A percentile compares a stretch with the other conserved stretches of the same genome.
Conservation (phyloP, 2,329 filamentous ascomycete species). For the Tolypocladium cylindrosporum region DNA sequence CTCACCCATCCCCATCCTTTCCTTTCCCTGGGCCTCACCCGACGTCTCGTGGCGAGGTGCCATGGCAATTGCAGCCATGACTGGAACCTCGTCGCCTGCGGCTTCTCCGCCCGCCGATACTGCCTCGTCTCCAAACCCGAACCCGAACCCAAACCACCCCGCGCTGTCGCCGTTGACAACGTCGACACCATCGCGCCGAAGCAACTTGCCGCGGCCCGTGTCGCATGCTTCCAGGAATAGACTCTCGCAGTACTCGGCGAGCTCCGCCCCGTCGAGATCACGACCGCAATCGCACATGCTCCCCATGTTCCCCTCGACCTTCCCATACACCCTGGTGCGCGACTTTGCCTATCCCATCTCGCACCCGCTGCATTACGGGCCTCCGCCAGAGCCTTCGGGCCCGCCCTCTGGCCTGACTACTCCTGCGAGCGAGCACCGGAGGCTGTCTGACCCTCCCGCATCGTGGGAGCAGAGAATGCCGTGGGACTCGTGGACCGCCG, state of each 20-base stretch:
- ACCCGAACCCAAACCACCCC: slow-evolving; percentile 36
- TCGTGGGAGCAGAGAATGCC: slow-evolving; percentile 62
- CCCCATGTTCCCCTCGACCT: slow-evolving; percentile 73
- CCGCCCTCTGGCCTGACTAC: slow-evolving; percentile 76
- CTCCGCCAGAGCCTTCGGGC: slow-evolving; percentile 62
- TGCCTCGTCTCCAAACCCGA: slow-evolving; percentile 31
- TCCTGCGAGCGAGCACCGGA: slow-evolving; percentile 67
- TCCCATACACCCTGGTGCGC: slow-evolving; percentile 81
- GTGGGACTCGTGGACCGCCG: slow-evolving; percentile 46
- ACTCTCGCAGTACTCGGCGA: slow-evolving; percentile 72
- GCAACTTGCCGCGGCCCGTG: slow-evolving; percentile 53
- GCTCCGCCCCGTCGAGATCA: slow-evolving; percentile 60
- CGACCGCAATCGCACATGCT: slow-evolving; percentile 75
- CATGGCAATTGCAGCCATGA: slow-evolving; percentile 42
- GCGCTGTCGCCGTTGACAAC: slow-evolving; percentile 47
- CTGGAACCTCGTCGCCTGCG: slow-evolving; percentile 43
- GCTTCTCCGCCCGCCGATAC: slow-evolving; percentile 40
- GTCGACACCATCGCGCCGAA: slow-evolving; percentile 46
- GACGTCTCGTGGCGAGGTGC: slow-evolving; percentile 14
- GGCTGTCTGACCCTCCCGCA: slow-evolving; percentile 73
- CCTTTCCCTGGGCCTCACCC: neutral
- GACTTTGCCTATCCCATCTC: slow-evolving; percentile 85
- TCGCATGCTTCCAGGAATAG: slow-evolving; percentile 74
- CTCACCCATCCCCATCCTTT: neutral
- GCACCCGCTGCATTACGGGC: slow-evolving; percentile 88